Base-by-base conservation (phyloP, 345 rosid species). In the Isatis tinctoria region DNA sequence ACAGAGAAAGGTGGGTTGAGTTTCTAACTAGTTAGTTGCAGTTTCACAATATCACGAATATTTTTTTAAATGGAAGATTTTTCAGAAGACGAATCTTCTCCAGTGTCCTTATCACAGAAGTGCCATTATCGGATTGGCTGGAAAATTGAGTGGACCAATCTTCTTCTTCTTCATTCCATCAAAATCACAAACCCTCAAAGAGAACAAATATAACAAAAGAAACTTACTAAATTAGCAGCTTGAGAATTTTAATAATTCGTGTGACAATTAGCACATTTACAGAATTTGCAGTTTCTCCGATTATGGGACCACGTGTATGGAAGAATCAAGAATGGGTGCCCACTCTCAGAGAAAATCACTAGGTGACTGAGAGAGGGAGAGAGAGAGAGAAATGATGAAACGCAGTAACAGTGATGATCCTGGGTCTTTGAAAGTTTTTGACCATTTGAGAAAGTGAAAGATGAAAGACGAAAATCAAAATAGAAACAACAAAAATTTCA, bases 91-190 rank as follows among this genome's bases (percentile, higher is more conserved):
- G 69, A 51, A 75, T 81, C 73, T 79, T 76, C 83, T 70, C 56
- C 60, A 17, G 32, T 43, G 84, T 86, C 90, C 73, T 79, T 81
- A 80, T 87, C 93, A 85, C 76, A 85, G 80, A 85, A 79, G 67
- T 84, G 86, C 83, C 90, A 79, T 84, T 83, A 85, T 82, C 82
- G 65, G 84, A 72, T 70, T 82, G 71, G 83, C 83, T 81, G 89
- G 78, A 78, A 81, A 80, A 76, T 41, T 72, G 71, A 77, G 16
- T 54, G 67, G 59, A 66, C 24, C 33, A 58, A 28, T 17, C 67
- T 17, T 40, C 72, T 40, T 74, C 72, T 16, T 56, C 59, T 10
- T 59, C 69, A 65, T 51, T 49, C 57, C 61, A 49, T 22, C 43
- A 67, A 81, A 22, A 49, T 52, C 51, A 72, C 41, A 37, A 60